These are phyloP conservation scores for Bocquillonia castaneifolia DNA, from an alignment of 441 rosid genomes.

Conservation along the genomic window DNA sequence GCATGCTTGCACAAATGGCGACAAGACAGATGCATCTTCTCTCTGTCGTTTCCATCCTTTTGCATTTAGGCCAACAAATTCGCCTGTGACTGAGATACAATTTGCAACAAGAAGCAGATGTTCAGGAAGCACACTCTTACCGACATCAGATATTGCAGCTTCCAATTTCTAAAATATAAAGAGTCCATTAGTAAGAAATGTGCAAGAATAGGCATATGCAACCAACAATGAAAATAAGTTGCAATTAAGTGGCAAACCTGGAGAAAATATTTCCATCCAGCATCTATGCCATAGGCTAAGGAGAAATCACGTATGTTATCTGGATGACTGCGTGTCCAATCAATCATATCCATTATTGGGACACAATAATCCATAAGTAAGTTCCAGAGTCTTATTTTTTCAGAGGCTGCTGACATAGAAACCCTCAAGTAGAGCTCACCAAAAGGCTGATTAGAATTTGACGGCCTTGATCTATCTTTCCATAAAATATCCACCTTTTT, in stretches of 20 bases:
- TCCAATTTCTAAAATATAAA: conserved; percentile 54
- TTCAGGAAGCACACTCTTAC: conserved; percentile 64
- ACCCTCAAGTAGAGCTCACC: conserved; percentile 88
- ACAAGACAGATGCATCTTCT: conserved; percentile 50
- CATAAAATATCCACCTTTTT: conserved; percentile 78
- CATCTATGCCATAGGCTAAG: conserved; percentile 70
- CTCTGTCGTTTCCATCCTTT: conserved; percentile 71
- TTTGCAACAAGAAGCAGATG: conserved; percentile 72
- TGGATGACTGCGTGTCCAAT: conserved; percentile 92
- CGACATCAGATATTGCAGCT: conserved; percentile 79
- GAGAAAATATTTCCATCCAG: conserved; percentile 71
- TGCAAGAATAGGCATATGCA: background rate
- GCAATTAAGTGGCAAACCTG: conserved; percentile 42
- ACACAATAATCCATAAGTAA: conserved; percentile 59
- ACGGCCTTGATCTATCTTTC: conserved; percentile 50
- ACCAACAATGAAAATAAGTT: conserved; percentile 13
- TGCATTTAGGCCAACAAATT: conserved; percentile 78
- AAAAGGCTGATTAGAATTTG: conserved; percentile 26
- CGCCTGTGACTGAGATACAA: conserved; percentile 74
- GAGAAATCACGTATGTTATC: conserved; percentile 72
- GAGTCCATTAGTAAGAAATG: background rate
- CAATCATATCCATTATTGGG: conserved; percentile 67
- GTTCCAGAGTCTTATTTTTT: conserved; percentile 55
- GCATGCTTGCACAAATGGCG: conserved; percentile 91
- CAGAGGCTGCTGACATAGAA: conserved; percentile 45